These are phyloP conservation scores for Termitomyces sp. DNA, from an alignment of 768 basidiomycete species.

Conservation along the genomic window DNA sequence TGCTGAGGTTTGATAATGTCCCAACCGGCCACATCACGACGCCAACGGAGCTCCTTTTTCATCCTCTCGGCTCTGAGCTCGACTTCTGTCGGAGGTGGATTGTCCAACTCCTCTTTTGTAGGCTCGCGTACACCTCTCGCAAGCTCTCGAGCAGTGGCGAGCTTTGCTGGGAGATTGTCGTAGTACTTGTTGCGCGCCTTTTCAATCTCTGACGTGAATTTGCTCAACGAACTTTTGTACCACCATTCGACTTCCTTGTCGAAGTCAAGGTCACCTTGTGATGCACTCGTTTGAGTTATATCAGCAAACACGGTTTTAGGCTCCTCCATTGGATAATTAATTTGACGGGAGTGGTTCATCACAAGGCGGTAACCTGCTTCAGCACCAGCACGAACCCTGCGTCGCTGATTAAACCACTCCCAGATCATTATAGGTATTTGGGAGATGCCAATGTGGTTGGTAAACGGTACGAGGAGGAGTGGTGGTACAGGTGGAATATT, in stretches of 20 bases:
- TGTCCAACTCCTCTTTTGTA: slow-evolving; percentile 75
- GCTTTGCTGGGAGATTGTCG: slow-evolving; percentile 54
- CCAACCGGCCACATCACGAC: slow-evolving; percentile 75
- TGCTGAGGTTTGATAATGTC: slow-evolving; percentile 60
- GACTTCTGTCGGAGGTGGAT: slow-evolving; percentile 83
- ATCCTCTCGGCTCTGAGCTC: slow-evolving; percentile 84
- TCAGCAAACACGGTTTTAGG: slow-evolving; percentile 16
- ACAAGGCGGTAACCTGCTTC: slow-evolving; percentile 78
- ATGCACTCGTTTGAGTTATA: slow-evolving; percentile 12
- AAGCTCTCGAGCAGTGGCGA: slow-evolving; percentile 70
- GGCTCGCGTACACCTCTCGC: slow-evolving; percentile 70
- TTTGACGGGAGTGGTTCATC: slow-evolving; percentile 52
- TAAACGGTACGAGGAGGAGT: slow-evolving; percentile 68
- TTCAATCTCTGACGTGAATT: slow-evolving; percentile 50
- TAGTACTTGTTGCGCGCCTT: slow-evolving; percentile 77
- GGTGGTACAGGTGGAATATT: slow-evolving; percentile 72
- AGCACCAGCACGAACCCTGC: slow-evolving; percentile 73
- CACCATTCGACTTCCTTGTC: slow-evolving; percentile 59
- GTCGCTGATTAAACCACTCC: slow-evolving; percentile 88
- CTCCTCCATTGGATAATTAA: slow-evolving; percentile 33
- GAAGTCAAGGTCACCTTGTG: slow-evolving; percentile 68
- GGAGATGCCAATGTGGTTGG: slow-evolving; percentile 71
- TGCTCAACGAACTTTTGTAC: slow-evolving; percentile 57
- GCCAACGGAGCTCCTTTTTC: slow-evolving; percentile 87
- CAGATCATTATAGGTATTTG: slow-evolving; percentile 87